phyloP scores from a whole-genome alignment of 2,329 filamentous ascomycete species.

The Hypocrella siamensis region DNA sequence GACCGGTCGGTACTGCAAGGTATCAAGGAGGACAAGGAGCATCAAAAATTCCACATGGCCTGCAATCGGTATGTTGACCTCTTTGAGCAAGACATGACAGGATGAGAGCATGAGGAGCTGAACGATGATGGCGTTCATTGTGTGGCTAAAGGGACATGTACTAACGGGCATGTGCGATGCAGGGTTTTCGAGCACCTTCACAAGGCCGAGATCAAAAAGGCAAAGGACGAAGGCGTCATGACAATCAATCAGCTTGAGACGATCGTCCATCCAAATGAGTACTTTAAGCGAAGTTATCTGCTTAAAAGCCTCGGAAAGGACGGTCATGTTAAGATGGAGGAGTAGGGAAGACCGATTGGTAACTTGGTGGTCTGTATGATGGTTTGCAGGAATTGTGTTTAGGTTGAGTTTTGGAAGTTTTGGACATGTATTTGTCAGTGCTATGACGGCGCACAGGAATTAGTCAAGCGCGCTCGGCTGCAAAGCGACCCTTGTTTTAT shows the following conservation, averaged over 20 bases:
- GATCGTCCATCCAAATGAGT: slow-evolving; percentile 93
- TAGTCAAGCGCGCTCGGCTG: too few species aligned
- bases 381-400: background rate
- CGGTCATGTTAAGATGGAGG: slow-evolving; percentile 42
- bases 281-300: slow-evolving; percentile 88
- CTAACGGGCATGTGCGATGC: background rate
- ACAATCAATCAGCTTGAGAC: slow-evolving; percentile 71
- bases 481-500: too few species aligned
- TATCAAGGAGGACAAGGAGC: slow-evolving; percentile 78
- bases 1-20: slow-evolving; percentile 65
- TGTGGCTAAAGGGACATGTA: too few species aligned
- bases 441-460: too few species aligned
- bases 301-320: slow-evolving; percentile 60
- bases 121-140: slow-evolving; percentile 3
- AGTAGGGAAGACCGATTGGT: slow-evolving; percentile 14
- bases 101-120: background rate
- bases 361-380: background rate
- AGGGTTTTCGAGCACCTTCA: slow-evolving; percentile 82
- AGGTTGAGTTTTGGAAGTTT: too few species aligned
- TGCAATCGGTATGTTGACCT: slow-evolving; percentile 57
- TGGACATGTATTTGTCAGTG: too few species aligned
- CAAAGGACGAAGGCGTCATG: slow-evolving; percentile 60
- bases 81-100: background rate
- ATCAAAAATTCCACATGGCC: slow-evolving; percentile 81
- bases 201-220: slow-evolving; percentile 60